Evolutionary conservation across 768 basidiomycete species (phyloP).

Genomic region (Gautieria morchelliformis): DNA sequence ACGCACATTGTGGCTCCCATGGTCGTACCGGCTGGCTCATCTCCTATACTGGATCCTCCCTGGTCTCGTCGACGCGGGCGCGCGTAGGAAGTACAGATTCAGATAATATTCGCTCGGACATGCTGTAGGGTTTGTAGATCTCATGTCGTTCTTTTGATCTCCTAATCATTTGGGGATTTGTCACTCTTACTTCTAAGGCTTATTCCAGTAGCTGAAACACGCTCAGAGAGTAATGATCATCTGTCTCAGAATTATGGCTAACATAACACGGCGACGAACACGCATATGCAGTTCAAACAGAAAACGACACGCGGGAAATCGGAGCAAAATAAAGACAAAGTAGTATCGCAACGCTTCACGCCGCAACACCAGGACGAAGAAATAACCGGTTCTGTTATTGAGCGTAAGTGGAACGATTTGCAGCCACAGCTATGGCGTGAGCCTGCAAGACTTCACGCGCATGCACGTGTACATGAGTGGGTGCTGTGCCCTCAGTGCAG

Average conservation of each 20-base stretch:
- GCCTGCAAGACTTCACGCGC: constrained; percentile 12
- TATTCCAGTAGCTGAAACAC: too few species aligned
- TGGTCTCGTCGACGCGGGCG: constrained; percentile 43
- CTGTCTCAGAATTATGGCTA: background rate
- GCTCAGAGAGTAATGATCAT: background rate
- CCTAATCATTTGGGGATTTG: too few species aligned
- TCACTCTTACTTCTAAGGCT: background rate
- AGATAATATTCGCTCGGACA: background rate
- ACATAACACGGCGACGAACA: background rate
- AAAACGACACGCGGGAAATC: background rate
- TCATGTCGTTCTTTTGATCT: too few species aligned
- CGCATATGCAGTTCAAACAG: background rate
- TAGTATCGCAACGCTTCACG: background rate
- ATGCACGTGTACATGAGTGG: constrained; percentile 60
- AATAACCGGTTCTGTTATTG: background rate
- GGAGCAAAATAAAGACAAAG: background rate
- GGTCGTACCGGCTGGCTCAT: constrained; percentile 33
- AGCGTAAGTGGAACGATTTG: background rate
- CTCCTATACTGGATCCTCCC: constrained; percentile 61
- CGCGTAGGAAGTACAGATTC: constrained; percentile 59
- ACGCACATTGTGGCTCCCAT: constrained; percentile 51
- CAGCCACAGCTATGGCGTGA: constrained; percentile 2
- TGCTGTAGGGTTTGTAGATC: too few species aligned
- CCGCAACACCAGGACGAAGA: background rate
- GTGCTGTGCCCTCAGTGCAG: constrained; percentile 55